Conservation (phyloP, 768 basidiomycete species). For the Termitomyces sp. region DNA sequence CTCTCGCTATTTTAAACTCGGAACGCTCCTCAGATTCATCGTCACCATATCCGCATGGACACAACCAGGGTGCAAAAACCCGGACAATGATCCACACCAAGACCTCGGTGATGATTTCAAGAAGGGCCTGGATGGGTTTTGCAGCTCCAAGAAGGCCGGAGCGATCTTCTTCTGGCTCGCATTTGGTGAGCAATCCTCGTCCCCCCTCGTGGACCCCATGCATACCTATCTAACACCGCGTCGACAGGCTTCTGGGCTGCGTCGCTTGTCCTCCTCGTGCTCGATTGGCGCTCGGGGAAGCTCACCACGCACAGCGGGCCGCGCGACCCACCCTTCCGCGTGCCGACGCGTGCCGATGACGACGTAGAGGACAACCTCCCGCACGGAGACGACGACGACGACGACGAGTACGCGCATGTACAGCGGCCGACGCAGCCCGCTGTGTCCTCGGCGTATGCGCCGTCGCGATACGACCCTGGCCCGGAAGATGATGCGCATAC, state of each 20-base stretch:
- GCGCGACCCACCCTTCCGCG: slow-evolving; percentile 67
- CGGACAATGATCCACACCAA: slow-evolving; percentile 75
- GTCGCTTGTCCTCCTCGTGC: slow-evolving; percentile 56
- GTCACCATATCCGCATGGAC: slow-evolving; percentile 85
- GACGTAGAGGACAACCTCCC: slow-evolving; percentile 37
- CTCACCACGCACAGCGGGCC: slow-evolving; percentile 41
- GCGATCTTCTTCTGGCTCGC: slow-evolving; percentile 87
- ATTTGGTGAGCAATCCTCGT: slow-evolving; percentile 48
- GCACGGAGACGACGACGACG: slow-evolving; percentile 20
- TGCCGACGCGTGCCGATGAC: slow-evolving; percentile 39
- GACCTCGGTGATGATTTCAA: slow-evolving; percentile 59
- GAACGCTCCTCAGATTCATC: slow-evolving; percentile 44
- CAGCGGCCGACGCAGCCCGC: slow-evolving; percentile 25
- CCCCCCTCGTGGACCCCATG: neutral
- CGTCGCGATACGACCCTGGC: slow-evolving; percentile 4
- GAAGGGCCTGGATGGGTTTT: slow-evolving; percentile 72
- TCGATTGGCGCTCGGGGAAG: slow-evolving; percentile 74
- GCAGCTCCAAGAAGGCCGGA: slow-evolving; percentile 87
- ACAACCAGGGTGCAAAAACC: slow-evolving; percentile 81
- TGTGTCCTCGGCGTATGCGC: slow-evolving; percentile 11
- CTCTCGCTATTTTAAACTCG: neutral
- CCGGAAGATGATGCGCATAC: neutral
- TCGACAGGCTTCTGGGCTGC: slow-evolving; percentile 66
- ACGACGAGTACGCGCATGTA: slow-evolving; percentile 42
- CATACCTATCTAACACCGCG: neutral